Evolutionary conservation across 495 filamentous ascomycete genomes (phyloP), one percentile per base, ranked within the genome.

Genomic region (Neurospora pannonica): DNA sequence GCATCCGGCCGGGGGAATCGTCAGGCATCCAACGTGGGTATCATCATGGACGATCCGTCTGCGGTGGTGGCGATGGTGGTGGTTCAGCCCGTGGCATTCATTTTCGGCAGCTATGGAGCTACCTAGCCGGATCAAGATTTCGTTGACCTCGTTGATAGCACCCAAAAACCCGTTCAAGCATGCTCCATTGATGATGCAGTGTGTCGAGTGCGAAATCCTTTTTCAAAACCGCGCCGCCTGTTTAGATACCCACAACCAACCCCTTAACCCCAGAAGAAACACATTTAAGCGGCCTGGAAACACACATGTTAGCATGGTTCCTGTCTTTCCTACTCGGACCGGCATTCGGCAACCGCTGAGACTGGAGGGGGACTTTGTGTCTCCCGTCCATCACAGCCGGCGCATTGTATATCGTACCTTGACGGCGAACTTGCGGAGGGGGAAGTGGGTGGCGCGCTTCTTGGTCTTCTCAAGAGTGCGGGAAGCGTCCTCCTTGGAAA

Each of bases 391-490:
- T 38, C 10, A n/a, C 2, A 34, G 21, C 70, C 70, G 38, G 19
- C 54, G 73, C n/a, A 17, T 36, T 21, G 71, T 67, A 19, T 67
- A 60, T 77, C 81, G 72, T 90, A 94, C 96, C 95, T 97, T 99
- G 82, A 99, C 91, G 83, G 97, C 97, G 87, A 89, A 99, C 87
- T 97, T 98, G 85, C 97, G 90, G 89, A 95, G 93, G 71, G 97
- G 96, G 90, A 99, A 99, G 88, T 99, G 97, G 79, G 88, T 91
- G 82, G 89, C 80, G 86, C 93, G 92, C 93, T 99, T 99, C 88
- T 91, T 91, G 85, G 94, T 91, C 90, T 95, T 95, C 86, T 94
- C 91, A 77, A 95, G 92, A 79, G 89, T 86, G 81, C 88, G 88
- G 79, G 90, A 87, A 76, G 90, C 89, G 88, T 99, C 97, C 88